Evolutionary conservation across 192 early-diverging fungal genomes (phyloP).

Genomic region (Kappamyces sp.): DNA sequence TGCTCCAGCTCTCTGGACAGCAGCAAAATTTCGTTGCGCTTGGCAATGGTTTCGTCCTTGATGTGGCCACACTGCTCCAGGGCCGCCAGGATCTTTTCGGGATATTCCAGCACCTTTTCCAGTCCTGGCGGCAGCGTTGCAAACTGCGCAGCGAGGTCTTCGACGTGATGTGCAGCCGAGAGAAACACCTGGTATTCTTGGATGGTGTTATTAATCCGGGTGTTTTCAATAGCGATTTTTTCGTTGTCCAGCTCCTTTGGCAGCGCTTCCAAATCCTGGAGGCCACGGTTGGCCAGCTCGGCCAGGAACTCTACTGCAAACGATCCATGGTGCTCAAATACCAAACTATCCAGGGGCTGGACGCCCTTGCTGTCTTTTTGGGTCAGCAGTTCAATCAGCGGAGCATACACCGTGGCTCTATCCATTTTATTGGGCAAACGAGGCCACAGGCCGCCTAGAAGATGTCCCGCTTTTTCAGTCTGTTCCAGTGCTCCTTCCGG

Average conservation of each 20-base stretch:
- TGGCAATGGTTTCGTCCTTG: conserved; percentile 5
- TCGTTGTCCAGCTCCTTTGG: neutral
- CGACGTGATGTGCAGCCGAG: neutral
- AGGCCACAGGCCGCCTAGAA: neutral
- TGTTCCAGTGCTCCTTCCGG: neutral
- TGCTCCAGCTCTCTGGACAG: conserved; percentile 26
- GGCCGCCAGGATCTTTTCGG: neutral
- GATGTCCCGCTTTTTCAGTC: neutral
- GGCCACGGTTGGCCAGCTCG: neutral
- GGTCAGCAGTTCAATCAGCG: neutral
- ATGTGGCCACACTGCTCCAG: neutral
- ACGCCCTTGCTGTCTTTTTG: neutral
- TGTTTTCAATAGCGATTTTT: neutral
- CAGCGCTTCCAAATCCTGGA: neutral
- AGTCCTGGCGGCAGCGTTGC: neutral
- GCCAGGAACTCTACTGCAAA: neutral
- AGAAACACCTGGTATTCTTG: conserved; percentile 10
- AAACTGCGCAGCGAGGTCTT: conserved; percentile 1
- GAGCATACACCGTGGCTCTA: conserved; percentile 4
- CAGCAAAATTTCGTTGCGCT: neutral
- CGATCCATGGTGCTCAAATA: neutral
- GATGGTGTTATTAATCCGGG: conserved; percentile 8
- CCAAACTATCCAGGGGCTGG: neutral
- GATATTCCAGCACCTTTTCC: neutral
- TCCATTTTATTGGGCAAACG: neutral